Percentiles rank a stretch among this genome's conserved stretches.
These are phyloP conservation scores for Wickerhamomyces ciferrii DNA, from an alignment of 805 yeast genomes.

Conservation along the genomic window DNA sequence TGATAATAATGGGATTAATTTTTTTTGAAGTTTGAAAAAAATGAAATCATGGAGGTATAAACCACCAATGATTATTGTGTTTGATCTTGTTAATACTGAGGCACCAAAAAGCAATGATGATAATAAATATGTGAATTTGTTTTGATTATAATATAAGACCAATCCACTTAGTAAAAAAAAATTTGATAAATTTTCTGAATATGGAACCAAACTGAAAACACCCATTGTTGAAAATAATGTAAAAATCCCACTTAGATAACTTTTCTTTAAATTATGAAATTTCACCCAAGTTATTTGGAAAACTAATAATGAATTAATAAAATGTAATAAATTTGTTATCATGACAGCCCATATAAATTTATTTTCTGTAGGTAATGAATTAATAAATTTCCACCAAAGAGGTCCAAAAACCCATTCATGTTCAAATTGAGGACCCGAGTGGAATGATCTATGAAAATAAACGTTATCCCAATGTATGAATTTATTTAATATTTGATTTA, in stretches of 20 bases:
- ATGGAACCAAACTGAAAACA: slow-evolving; percentile 65
- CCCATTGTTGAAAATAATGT: slow-evolving; percentile 75
- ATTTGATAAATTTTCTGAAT: slow-evolving; percentile 73
- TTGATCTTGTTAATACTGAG: slow-evolving; percentile 66
- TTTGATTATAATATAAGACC: slow-evolving; percentile 37
- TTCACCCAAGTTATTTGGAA: slow-evolving; percentile 40
- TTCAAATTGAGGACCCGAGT: slow-evolving; percentile 52
- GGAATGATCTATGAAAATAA: slow-evolving; percentile 58
- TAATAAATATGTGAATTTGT: slow-evolving; percentile 5
- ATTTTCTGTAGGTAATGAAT: slow-evolving; percentile 1
- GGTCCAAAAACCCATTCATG: slow-evolving; percentile 90
- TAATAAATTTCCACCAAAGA: slow-evolving; percentile 59
- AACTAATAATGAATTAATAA: slow-evolving; percentile 40
- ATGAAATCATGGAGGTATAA: slow-evolving; percentile 54
- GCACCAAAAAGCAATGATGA: slow-evolving; percentile 38
- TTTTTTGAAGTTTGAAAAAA: slow-evolving; percentile 11
- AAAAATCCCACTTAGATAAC: slow-evolving; percentile 31
- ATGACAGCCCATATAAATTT: slow-evolving; percentile 39
- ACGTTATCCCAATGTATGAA: slow-evolving; percentile 84
- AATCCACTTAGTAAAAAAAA: slow-evolving; percentile 54
- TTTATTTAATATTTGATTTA: slow-evolving; percentile 35
- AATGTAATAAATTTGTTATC: slow-evolving; percentile 49
- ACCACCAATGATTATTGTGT: slow-evolving; percentile 69
- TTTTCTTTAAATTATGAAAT: slow-evolving; percentile 19
- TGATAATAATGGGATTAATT: slow-evolving; percentile 33